phyloP scores from a whole-genome alignment of 768 basidiomycete genomes.

The Terana coerulea region DNA sequence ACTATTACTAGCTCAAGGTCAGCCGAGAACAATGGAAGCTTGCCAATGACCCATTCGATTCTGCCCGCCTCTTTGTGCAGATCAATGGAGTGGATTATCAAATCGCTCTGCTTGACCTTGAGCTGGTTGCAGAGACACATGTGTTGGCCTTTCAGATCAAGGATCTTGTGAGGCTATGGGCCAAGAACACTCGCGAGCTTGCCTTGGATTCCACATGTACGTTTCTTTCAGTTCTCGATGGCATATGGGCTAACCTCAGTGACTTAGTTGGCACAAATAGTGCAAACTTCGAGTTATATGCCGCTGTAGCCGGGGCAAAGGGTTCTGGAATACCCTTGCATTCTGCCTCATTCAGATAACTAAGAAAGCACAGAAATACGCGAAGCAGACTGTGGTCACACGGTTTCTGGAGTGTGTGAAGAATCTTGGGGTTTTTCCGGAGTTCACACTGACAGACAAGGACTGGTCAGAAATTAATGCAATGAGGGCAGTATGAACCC shows the following conservation, averaged over 20 bases:
- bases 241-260: neutral
- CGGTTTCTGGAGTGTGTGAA: slow-evolving; percentile 23
- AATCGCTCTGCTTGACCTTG: slow-evolving; percentile 1
- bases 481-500: slow-evolving; percentile 20
- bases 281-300: slow-evolving; percentile 29
- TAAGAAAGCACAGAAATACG: slow-evolving; percentile 14
- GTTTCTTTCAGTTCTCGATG: neutral
- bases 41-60: slow-evolving; percentile 1
- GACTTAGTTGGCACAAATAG: slow-evolving; percentile 32
- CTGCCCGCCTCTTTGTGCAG: slow-evolving; percentile 2
- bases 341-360: slow-evolving; percentile 21
- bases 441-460: slow-evolving; percentile 31
- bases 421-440: slow-evolving; percentile 21
- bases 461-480: slow-evolving; percentile 33
- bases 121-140: slow-evolving; percentile 6
- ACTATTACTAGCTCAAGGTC: slow-evolving; percentile 7
- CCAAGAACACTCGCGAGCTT: slow-evolving; percentile 8
- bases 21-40: slow-evolving; percentile 9
- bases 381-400: slow-evolving; percentile 26
- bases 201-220: slow-evolving; percentile 17
- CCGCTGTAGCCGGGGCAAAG: slow-evolving; percentile 29
- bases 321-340: slow-evolving; percentile 31
- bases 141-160: slow-evolving; percentile 10
- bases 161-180: slow-evolving; percentile 10
- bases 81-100: slow-evolving; percentile 1